A percentile compares a stretch with the other conserved stretches of the same genome.
Evolutionary conservation across 352 stramenopile genomes (phyloP).

Genomic region (Globisporangium canariense): DNA sequence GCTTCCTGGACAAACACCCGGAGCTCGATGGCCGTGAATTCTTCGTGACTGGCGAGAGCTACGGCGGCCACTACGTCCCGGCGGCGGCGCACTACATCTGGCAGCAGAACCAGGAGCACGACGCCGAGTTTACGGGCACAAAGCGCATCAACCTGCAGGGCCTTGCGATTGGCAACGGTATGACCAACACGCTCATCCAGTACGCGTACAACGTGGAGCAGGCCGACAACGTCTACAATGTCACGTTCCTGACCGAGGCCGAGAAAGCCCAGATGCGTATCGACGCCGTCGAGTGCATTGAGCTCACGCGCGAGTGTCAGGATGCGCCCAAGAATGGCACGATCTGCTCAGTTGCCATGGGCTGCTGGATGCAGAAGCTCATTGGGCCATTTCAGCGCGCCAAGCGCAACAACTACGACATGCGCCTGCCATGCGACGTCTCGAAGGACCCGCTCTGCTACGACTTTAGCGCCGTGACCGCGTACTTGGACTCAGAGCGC

Average conservation of each 20-base stretch:
- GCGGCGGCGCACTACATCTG: slow-evolving; percentile 50
- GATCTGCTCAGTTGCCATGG: slow-evolving; percentile 23
- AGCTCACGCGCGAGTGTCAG: slow-evolving; percentile 31
- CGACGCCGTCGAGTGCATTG: slow-evolving; percentile 37
- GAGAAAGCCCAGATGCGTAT: slow-evolving; percentile 32
- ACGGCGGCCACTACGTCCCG: slow-evolving; percentile 46
- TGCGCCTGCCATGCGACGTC: slow-evolving; percentile 30
- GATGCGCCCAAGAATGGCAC: slow-evolving; percentile 14
- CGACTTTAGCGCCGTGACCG: slow-evolving; percentile 20
- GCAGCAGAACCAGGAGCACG: slow-evolving; percentile 27
- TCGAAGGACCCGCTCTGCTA: slow-evolving; percentile 20
- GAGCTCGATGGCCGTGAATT: slow-evolving; percentile 39
- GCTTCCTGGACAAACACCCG: slow-evolving; percentile 40
- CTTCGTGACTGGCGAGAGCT: slow-evolving; percentile 34
- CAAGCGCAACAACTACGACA: slow-evolving; percentile 57
- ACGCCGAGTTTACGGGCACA: neutral
- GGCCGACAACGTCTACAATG: slow-evolving; percentile 52
- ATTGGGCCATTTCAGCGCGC: slow-evolving; percentile 32
- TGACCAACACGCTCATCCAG: slow-evolving; percentile 42
- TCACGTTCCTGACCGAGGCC: slow-evolving; percentile 31
- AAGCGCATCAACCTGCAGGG: slow-evolving; percentile 37
- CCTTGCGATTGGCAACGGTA: slow-evolving; percentile 51
- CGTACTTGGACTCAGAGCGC: slow-evolving; percentile 47
- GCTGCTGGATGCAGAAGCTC: slow-evolving; percentile 42
- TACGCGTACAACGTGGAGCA: slow-evolving; percentile 47